Base-by-base conservation (phyloP, 495 filamentous ascomycete species). In the Neurospora sublineolata region DNA sequence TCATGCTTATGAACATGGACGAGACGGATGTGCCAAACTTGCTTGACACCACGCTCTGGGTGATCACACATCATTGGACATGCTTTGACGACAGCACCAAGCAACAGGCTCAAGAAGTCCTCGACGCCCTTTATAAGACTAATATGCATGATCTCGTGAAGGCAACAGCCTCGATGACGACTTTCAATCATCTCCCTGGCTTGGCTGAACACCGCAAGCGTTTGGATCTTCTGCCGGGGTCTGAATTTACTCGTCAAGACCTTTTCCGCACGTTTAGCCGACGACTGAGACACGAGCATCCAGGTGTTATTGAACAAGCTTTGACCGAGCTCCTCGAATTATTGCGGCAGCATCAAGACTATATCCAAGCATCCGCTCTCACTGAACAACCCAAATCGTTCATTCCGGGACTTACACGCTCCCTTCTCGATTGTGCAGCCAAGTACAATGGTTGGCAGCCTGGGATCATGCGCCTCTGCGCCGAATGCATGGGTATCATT, bases 1-100 rank as follows among this genome's bases (percentile, higher is more conserved):
- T 88, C 16, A 88, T 98, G 82, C 86, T 98, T 36, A 86, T 79
- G 37, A 86, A 87, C 52, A 82, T 97, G 36, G 87, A 89, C 5
- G 89, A 91, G 73, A 89, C 93, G 23, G 94, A 97, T 73, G 83
- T 96, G n/a, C 88, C 87, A 68, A 83, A 86, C 37, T 83, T 97
- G 69, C 80, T 98, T 20, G 93, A 97, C 74, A 91, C 92, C 72
- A 97, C 94, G 0, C 91, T 97, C 72, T 92, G 93, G 36, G 89
- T 97, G 70, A 87, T 98, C 44, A 87, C 91, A 16, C 89, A 89
- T 72, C 89, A 94, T 75, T 98, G 95, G 94, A 75, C 82, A 0
- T 83, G 72, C 2, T 90, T 97, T 70, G 85, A 89, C 23, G 82
- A 84, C 20, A 77, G 82, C 4, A 89, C 90, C 6, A 89, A 86